A percentile compares a stretch with the other conserved stretches of the same genome.
Conservation (phyloP, 495 filamentous ascomycete species). For the Tuber calosporum region DNA sequence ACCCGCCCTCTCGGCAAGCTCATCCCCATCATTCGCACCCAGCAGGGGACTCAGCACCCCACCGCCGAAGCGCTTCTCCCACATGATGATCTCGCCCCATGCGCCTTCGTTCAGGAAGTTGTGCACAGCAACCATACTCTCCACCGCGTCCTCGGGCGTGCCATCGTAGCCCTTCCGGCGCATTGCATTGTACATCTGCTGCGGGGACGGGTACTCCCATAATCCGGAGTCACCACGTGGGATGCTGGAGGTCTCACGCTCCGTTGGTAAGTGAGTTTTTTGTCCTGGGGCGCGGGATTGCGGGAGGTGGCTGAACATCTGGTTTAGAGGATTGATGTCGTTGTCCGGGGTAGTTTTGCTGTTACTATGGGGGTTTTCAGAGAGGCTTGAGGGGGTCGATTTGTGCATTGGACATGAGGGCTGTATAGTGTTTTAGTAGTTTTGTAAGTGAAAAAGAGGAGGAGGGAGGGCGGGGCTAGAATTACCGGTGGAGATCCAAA, state of each 20-base stretch:
- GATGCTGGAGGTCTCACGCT: conserved; percentile 76
- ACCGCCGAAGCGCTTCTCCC: conserved; percentile 74
- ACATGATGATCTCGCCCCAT: conserved; percentile 85
- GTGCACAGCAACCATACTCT: conserved; percentile 93
- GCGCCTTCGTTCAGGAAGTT: conserved; percentile 98
- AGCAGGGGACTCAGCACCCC: conserved; percentile 42
- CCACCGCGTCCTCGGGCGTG: conserved; percentile 86
- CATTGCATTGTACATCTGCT: conserved; percentile 99
- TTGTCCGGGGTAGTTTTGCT: conserved; percentile 50
- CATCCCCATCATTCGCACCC: conserved; percentile 45
- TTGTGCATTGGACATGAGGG: conserved; percentile 89
- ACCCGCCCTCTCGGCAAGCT: conserved; percentile 43
- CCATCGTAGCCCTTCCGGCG: conserved; percentile 91
- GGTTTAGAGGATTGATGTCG: conserved; percentile 86
- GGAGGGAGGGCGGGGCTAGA: conserved; percentile 24
- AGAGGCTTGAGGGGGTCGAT: conserved; percentile 45
- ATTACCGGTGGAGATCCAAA: conserved; percentile 62
- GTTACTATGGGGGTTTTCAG: conserved; percentile 46
- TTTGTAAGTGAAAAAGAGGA: neutral
- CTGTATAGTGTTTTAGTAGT: conserved; percentile 45
- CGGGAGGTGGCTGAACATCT: conserved; percentile 83
- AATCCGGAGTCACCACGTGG: conserved; percentile 67
- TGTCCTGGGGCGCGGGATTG: conserved; percentile 69
- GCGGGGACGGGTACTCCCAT: conserved; percentile 97
- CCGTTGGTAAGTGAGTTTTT: conserved; percentile 61